These are phyloP conservation scores for Nidula niveotomentosa DNA, from an alignment of 1,284 basidiomycete species.

Conservation along the genomic window DNA sequence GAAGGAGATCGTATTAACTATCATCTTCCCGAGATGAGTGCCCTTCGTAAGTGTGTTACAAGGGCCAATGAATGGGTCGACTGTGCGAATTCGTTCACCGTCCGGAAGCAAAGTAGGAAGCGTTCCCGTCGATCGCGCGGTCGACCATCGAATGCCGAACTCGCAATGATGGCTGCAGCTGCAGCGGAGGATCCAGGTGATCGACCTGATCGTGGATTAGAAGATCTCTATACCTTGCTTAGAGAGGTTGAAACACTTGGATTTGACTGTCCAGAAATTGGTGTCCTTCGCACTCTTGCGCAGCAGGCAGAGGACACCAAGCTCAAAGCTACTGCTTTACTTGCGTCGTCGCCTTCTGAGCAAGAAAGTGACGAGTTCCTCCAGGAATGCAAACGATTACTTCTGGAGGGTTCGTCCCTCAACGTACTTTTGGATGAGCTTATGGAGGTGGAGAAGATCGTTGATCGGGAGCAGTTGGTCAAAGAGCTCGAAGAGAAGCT, in stretches of 20 bases:
- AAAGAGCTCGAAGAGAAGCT: conserved; percentile 68
- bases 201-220: conserved; percentile 64
- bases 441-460: conserved; percentile 72
- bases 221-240: conserved; percentile 69
- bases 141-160: conserved; percentile 43
- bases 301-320: conserved; percentile 68
- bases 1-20: conserved; percentile 88
- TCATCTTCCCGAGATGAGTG: conserved; percentile 68
- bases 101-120: conserved; percentile 72
- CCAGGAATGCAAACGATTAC: conserved; percentile 67
- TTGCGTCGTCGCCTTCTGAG: conserved; percentile 37
- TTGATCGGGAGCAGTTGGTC: conserved; percentile 69
- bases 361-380: conserved; percentile 58
- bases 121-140: conserved; percentile 65
- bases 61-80: conserved; percentile 87
- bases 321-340: conserved; percentile 49
- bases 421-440: conserved; percentile 81
- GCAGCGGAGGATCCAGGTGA: conserved; percentile 60
- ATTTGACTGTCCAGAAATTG: conserved; percentile 79
- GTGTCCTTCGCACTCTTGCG: conserved; percentile 52
- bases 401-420: conserved; percentile 68
- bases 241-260: conserved; percentile 72
- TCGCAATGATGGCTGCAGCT: conserved; percentile 20
- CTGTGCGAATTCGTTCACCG: conserved; percentile 67
- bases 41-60: conserved; percentile 77